A percentile compares a stretch with the other conserved stretches of the same genome.
Evolutionary conservation across 1,284 basidiomycete genomes (phyloP).

Genomic region (Cerrena zonata): DNA sequence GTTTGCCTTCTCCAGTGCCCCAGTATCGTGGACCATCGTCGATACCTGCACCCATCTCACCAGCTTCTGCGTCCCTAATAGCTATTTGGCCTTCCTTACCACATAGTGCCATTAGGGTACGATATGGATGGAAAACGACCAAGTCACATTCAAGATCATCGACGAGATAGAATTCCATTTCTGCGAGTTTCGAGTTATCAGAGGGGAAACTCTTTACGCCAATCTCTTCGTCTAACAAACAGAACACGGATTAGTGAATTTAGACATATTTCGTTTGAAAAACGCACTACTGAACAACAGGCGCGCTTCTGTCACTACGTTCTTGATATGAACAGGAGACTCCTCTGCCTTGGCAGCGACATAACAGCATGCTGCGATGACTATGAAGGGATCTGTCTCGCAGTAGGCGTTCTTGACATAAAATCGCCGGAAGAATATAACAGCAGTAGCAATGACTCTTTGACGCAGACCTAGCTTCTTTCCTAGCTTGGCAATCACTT

Average conservation of each 20-base stretch:
- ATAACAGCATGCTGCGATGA: conserved; percentile 89
- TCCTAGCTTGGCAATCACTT: conserved; percentile 82
- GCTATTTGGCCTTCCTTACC: conserved; percentile 41
- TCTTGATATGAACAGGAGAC: conserved; percentile 90
- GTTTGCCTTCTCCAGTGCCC: conserved; percentile 65
- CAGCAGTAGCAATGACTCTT: conserved; percentile 87
- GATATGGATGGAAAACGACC: conserved; percentile 90
- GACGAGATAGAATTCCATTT: conserved; percentile 98
- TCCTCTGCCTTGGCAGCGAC: conserved; percentile 97
- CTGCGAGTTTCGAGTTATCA: conserved; percentile 87
- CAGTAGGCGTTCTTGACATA: conserved; percentile 91
- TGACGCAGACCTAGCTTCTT: conserved; percentile 83
- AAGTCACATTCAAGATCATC: conserved; percentile 95
- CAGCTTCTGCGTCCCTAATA: conserved; percentile 50
- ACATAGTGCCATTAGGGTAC: conserved; percentile 75
- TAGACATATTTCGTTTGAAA: too few relatives aligned
- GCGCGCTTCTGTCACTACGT: conserved; percentile 80
- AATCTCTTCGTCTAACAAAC: conserved; percentile 55
- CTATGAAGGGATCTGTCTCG: conserved; percentile 90
- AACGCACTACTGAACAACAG: conserved; percentile 70
- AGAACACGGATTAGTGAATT: background rate
- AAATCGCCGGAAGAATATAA: conserved; percentile 89
- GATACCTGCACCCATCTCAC: conserved; percentile 55
- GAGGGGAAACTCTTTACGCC: conserved; percentile 72
- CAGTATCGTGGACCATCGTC: conserved; percentile 65